Conservation (phyloP, 495 filamentous ascomycete species). For the Pseudomonodictys pantanalensis region DNA sequence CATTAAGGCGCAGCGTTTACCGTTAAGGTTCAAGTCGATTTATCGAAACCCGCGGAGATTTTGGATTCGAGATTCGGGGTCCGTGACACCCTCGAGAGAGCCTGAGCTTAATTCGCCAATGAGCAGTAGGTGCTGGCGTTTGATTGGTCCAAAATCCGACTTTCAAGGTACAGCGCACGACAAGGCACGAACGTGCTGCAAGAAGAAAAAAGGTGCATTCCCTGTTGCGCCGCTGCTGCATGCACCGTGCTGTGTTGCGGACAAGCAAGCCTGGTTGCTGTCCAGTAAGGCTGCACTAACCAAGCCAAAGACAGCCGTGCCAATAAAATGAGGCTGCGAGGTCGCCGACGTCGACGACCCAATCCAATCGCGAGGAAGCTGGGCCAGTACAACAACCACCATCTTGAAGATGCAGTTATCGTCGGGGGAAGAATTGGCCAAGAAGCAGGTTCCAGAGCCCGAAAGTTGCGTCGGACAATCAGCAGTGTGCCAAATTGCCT, state of each 20-base stretch:
- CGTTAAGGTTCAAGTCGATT: too few relatives aligned
- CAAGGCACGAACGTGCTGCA: not conserved
- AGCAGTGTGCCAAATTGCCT: not conserved
- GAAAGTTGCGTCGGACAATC: too few relatives aligned
- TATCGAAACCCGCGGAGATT: too few relatives aligned
- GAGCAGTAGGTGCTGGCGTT: too few relatives aligned
- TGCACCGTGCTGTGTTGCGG: not conserved
- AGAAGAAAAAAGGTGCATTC: not conserved
- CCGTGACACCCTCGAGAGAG: too few relatives aligned
- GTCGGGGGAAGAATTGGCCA: not conserved
- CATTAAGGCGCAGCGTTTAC: not conserved
- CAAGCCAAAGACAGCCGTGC: not conserved
- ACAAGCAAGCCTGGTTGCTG: not conserved
- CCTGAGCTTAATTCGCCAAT: too few relatives aligned
- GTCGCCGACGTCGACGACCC: constrained; percentile 14
- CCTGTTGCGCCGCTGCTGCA: not conserved
- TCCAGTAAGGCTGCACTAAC: not conserved
- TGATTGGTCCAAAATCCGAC: not conserved
- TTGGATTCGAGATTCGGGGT: too few relatives aligned
- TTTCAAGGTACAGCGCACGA: not conserved
- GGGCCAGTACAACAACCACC: not conserved
- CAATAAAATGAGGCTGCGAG: constrained; percentile 23
- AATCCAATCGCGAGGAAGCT: not conserved
- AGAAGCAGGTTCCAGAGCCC: too few relatives aligned
- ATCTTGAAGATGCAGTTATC: not conserved